Evolutionary conservation across 1,284 basidiomycete genomes (phyloP), one percentile per base, ranked within the genome.

Genomic region (Boletus calvinii): DNA sequence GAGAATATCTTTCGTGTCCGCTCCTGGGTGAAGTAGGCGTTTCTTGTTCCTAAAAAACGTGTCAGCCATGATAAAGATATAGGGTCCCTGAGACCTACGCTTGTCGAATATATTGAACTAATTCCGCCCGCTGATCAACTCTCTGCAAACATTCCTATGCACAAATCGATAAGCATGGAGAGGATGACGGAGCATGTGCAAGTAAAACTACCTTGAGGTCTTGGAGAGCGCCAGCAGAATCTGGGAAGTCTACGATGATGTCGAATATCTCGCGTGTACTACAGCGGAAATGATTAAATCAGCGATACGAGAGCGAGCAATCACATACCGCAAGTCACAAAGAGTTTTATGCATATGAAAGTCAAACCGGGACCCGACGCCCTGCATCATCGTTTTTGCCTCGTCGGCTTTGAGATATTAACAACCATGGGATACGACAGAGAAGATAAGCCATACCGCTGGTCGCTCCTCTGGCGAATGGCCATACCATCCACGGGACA

Each of bases 11-110:
- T 90, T 90, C 0, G 97, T 99, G 58, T 95, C 94, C 2, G 94
- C 94, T 9, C 95, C 97, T 0, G 97, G 97, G 66, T 99, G 96
- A 12, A 99, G 82, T 0, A 99, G 79, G 4, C 96, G 89, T 63
- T 86, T 90, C 47, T 82, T 79, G 62, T 92, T 93, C 24, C 92
- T 94, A 59, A 4, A 53, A 13, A 46, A 46, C 22, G 9, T 36
- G 38, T 59, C 38, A 55, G 45, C 44, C 17, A 51, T 17, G 20
- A 40, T 39, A 31, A 52, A 40, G 41, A 40, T 22, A 40, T n/a
- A 11, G 35, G 2, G 18, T 31, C 2, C 6, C 7, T 29, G 36
- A 40, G 18, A 66, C 84, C 54, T 56, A 91, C 88, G 83, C 80
- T 73, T 80, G 81, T 30, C 89, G 83, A 18, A 95, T 74, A 12